Conservation (phyloP, 176 grass and related monocot genomes). For the Triticum dicoccoides region DNA sequence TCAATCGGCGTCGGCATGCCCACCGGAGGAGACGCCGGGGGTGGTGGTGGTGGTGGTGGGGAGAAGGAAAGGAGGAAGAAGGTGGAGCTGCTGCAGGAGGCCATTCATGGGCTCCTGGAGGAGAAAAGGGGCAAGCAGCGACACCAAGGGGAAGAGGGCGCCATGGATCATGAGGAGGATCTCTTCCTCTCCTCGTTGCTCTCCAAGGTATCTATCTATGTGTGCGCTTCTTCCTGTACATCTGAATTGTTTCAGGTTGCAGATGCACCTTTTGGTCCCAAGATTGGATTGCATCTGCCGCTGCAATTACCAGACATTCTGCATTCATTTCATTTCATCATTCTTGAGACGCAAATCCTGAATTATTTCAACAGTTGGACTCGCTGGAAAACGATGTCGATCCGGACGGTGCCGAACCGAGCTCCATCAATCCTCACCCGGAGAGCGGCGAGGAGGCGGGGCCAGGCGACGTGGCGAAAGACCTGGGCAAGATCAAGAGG, state of each 20-base stretch:
- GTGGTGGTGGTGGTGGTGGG: constrained; percentile 6
- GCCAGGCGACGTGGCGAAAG: constrained; percentile 19
- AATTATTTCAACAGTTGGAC: constrained; percentile 2
- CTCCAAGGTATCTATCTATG: constrained; percentile 23
- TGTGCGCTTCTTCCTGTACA: not conserved
- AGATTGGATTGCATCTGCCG: not conserved
- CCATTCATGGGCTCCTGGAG: constrained; percentile 32
- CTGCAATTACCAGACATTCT: not conserved
- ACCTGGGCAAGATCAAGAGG: constrained; percentile 47
- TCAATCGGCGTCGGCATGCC: constrained; percentile 2
- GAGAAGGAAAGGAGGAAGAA: constrained; percentile 9
- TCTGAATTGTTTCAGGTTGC: not conserved
- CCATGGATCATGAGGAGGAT: not conserved
- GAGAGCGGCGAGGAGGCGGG: not conserved
- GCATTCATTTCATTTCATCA: not conserved
- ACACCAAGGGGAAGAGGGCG: not conserved
- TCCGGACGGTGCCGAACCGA: not conserved
- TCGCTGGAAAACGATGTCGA: not conserved
- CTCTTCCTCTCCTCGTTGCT: constrained; percentile 36
- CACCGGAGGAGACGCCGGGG: constrained; percentile 7
- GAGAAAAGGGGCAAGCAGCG: not conserved
- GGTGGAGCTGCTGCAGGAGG: constrained; percentile 17
- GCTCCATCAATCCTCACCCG: not conserved
- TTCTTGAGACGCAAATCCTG: not conserved
- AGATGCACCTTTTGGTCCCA: not conserved